Evolutionary conservation across 768 basidiomycete species (phyloP), one percentile per base, ranked within the genome.

Genomic region (Termitomyces sp.): DNA sequence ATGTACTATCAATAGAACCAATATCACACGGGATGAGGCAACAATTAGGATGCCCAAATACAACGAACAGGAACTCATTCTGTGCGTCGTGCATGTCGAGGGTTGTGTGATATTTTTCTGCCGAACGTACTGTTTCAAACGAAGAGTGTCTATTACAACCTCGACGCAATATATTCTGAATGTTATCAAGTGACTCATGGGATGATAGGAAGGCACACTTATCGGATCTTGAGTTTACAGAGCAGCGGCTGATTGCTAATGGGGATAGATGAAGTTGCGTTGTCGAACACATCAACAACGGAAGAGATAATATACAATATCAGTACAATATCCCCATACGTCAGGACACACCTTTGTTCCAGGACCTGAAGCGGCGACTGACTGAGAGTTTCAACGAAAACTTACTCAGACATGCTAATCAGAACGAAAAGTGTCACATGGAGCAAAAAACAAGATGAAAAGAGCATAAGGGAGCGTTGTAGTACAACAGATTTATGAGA

Each of bases 371-470:
- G 62, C 59, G 46, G 69, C 64, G 35, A 23, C 72, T 63, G 15
- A 74, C 73, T 26, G 73, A 62, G 50, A 86, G 72, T 41, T 73
- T 70, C 64, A 86, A 82, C 50, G 86, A 73, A 69, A 75, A 82
- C 7, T 9, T 9, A 33, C 9, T 10, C 9, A 33, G 9, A 33
- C 9, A 33, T 33, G 30, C 30, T 79, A 66, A 86, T 79, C 15
- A 85, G 85, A 19, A 77, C 76, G 8, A 84, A 86, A 50, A 86
- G 74, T 23, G 83, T 80, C 37, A 82, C 81, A 14, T 87, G 23
- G 23, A 23, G 74, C 50, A 89, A 76, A 33, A 33, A 31, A 87
- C 71, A 33, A n/a, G n/a, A 87, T 81, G 83, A 75, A 56, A 77
- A 61, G 41, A 82, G 66, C 43, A 79, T 58, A 43, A 7, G 8